These are phyloP conservation scores for Ulmus americana DNA, from an alignment of 331 rosid species.

Conservation along the genomic window DNA sequence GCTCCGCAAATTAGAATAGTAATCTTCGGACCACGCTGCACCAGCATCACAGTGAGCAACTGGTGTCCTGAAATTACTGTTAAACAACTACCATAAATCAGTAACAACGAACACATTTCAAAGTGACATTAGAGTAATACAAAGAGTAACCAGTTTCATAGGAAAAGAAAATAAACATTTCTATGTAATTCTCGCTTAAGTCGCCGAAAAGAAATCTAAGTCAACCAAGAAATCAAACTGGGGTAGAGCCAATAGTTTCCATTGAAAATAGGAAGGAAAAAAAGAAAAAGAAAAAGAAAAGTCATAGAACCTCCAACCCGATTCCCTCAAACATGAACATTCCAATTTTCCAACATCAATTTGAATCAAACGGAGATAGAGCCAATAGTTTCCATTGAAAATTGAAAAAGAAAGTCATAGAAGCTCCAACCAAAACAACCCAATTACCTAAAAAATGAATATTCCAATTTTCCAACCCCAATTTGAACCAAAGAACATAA, in stretches of 20 bases:
- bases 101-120: conserved; percentile 17
- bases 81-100: conserved; percentile 22
- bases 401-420: not conserved
- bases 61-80: conserved; percentile 53
- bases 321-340: too few species aligned
- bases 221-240: not conserved
- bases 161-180: not conserved
- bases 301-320: too few species aligned
- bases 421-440: not conserved
- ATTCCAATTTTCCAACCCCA: not conserved
- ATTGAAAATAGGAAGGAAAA: not conserved
- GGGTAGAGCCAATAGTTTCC: not conserved
- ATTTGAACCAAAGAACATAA: not conserved
- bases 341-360: too few species aligned
- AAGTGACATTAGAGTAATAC: conserved; percentile 2
- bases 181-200: not conserved
- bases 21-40: conserved; percentile 50
- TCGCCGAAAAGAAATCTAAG: too few species aligned
- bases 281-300: not conserved
- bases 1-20: conserved; percentile 39
- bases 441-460: not conserved
- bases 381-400: not conserved
- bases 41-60: conserved; percentile 83
- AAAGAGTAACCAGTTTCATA: not conserved
- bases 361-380: not conserved